Evolutionary conservation across 2,329 filamentous ascomycete species (phyloP), one percentile per base, ranked within the genome.

Genomic region (Ceratocystis albifundus): DNA sequence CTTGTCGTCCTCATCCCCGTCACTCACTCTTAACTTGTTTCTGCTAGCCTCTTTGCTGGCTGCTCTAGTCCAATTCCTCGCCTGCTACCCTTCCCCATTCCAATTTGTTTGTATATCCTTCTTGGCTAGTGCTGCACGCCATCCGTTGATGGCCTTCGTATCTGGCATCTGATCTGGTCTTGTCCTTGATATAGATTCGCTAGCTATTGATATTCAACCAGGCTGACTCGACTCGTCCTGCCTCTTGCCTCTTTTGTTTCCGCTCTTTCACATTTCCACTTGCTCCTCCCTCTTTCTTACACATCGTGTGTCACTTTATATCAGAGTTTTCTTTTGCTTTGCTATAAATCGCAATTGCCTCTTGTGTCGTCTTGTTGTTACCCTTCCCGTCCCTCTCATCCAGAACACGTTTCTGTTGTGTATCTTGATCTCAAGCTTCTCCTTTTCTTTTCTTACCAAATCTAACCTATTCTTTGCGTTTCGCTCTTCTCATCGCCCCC

Each of bases 1-100:
- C 45, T 28, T n/a, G 41, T 63, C 45, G 22, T 55, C 62, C 28
- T 53, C 25, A 25, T 64, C 45, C 62, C 17, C 62, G n/a, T 20
- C 28, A 48, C 28, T 53, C 48, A 25, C 32, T 64, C 22, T 25
- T 32, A 41, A 41, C 50, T 50, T 44, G 32, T 20, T 44, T 41
- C 65, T 63, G 28, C 57, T 63, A 55, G 44, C n/a, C 57, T 66
- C 67, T 44, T 46, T 65, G 36, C 57, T 68, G 65, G 65, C 61
- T 41, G 36, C 36, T 41, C 10, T 4, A 41, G 10, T 32, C 36
- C 36, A 15, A 41, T 41, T 28, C 46, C 30, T 59, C 22, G 45
- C 57, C 41, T 61, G 25, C 50, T 45, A 65, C 62, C 59, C 10
- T 15, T 65, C 17, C 36, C 30, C 48, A 28, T 53, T 65, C 28